Evolutionary conservation across 306 rosid species (phyloP).

Genomic region (Acmispon strigosus): DNA sequence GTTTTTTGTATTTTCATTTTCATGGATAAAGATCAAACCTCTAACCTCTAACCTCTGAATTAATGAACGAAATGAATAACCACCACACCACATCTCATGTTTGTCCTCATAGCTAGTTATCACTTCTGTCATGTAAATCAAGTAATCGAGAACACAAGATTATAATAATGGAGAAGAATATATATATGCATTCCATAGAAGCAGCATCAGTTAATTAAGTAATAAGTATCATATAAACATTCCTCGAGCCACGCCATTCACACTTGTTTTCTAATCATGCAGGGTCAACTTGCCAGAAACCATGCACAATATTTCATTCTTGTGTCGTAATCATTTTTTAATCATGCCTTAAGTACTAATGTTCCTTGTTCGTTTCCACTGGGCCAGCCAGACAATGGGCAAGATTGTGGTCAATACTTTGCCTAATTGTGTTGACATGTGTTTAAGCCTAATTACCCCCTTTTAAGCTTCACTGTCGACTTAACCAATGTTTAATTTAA

Average conservation of each 20-base stretch:
- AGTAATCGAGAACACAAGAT: neutral
- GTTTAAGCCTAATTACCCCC: conserved; percentile 23
- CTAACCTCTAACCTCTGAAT: no score
- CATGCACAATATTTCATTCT: conserved; percentile 12
- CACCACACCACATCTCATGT: no score
- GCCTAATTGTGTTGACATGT: conserved; percentile 38
- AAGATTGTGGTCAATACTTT: conserved; percentile 45
- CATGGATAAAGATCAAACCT: no score
- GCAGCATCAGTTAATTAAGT: neutral
- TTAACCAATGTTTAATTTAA: neutral
- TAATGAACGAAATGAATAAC: no score
- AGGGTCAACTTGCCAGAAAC: conserved; percentile 15
- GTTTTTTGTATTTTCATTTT: no score
- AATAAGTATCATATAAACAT: conserved; percentile 20
- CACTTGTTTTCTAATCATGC: conserved; percentile 15
- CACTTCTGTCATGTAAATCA: neutral
- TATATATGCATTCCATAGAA: neutral
- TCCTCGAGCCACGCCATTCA: conserved; percentile 49
- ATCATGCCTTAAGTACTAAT: conserved; percentile 25
- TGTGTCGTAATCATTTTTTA: conserved; percentile 37
- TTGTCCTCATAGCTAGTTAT: no score
- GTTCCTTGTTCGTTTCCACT: conserved; percentile 31
- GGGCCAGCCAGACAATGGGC: conserved; percentile 35
- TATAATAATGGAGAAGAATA: neutral
- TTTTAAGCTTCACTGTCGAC: conserved; percentile 25